Conservation (phyloP, 164 flowering plant genomes). For the Berberis thunbergii region DNA sequence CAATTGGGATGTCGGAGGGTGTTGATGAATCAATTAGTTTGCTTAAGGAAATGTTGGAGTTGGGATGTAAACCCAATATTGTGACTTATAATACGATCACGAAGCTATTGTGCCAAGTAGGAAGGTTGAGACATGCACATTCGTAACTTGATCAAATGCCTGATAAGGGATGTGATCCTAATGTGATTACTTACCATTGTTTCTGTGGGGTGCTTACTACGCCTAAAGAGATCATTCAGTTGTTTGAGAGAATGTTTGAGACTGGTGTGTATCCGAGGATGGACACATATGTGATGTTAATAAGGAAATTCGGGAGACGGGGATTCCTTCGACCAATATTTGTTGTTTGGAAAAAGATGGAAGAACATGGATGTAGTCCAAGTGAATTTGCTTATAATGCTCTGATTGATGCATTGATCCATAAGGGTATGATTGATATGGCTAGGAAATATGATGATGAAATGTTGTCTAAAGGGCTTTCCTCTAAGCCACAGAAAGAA, state of each 20-base stretch:
- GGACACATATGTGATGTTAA: slow-evolving; percentile 88
- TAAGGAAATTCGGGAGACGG: slow-evolving; percentile 90
- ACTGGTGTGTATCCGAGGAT: slow-evolving; percentile 58
- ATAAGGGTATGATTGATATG: slow-evolving; percentile 80
- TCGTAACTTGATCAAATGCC: slow-evolving; percentile 46
- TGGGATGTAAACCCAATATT: slow-evolving; percentile 59
- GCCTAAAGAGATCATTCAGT: slow-evolving; percentile 59
- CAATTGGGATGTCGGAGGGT: slow-evolving; percentile 60
- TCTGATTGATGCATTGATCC: slow-evolving; percentile 72
- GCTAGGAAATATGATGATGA: slow-evolving; percentile 76
- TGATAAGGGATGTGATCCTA: slow-evolving; percentile 46
- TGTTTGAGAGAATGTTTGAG: slow-evolving; percentile 75
- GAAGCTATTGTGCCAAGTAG: slow-evolving; percentile 63
- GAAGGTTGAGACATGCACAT: slow-evolving; percentile 56
- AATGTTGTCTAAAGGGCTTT: slow-evolving; percentile 76
- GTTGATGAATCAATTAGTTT: slow-evolving; percentile 55
- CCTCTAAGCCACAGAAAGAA: slow-evolving; percentile 61
- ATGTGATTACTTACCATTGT: slow-evolving; percentile 65
- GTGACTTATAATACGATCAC: slow-evolving; percentile 62
- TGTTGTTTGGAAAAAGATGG: slow-evolving; percentile 77
- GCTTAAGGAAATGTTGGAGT: slow-evolving; percentile 64
- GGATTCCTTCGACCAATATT: slow-evolving; percentile 81
- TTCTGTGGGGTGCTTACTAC: slow-evolving; percentile 49
- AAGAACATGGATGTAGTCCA: slow-evolving; percentile 65
- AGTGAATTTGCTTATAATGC: slow-evolving; percentile 77